Conservation (phyloP, 2,329 filamentous ascomycete genomes). For the Coniella lustricola region DNA sequence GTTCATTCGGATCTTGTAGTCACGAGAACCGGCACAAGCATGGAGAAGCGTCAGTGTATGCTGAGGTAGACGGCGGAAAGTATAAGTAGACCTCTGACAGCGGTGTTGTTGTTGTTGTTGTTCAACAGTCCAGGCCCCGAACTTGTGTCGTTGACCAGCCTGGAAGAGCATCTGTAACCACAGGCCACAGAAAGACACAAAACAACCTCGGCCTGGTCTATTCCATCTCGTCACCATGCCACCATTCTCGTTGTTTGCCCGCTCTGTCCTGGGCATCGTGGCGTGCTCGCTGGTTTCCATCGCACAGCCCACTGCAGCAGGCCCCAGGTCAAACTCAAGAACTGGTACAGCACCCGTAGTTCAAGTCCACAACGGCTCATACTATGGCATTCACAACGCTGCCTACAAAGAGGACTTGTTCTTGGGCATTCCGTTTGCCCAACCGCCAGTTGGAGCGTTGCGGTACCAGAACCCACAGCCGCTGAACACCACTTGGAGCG, state of each 20-base stretch:
- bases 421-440: slow-evolving; percentile 50
- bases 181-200: neutral
- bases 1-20: no score
- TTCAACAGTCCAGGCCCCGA: no score
- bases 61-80: no score
- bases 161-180: neutral
- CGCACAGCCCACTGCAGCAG: neutral
- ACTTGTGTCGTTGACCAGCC: neutral
- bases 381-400: slow-evolving; percentile 26
- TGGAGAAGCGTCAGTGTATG: no score
- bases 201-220: neutral
- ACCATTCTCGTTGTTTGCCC: neutral
- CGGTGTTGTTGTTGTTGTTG: no score
- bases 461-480: slow-evolving; percentile 24
- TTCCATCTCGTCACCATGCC: neutral
- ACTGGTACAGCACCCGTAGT: slow-evolving; percentile 2
- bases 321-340: no score
- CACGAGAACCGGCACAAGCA: no score
- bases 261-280: neutral
- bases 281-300: neutral
- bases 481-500: slow-evolving; percentile 36
- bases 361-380: slow-evolving; percentile 27
- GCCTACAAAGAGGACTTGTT: slow-evolving; percentile 42
- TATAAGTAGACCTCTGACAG: no score
- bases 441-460: slow-evolving; percentile 28